phyloP scores from a whole-genome alignment of 2,329 filamentous ascomycete species.

The Talaromyces piceae region DNA sequence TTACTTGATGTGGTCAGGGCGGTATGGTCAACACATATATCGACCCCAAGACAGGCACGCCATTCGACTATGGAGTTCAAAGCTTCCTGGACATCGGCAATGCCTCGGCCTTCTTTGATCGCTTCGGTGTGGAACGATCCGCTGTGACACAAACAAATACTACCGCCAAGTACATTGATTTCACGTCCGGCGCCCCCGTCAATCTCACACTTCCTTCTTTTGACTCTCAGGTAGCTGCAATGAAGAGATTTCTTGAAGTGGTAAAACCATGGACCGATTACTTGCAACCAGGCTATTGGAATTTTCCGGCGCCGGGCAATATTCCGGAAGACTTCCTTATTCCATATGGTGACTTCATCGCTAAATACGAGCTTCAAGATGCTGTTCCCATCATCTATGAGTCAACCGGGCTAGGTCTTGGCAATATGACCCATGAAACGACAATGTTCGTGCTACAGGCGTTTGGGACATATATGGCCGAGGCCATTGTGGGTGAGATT shows the following conservation, averaged over 20 bases:
- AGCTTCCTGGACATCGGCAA: conserved; percentile 27
- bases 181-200: conserved; percentile 15
- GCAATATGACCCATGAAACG: conserved; percentile 19
- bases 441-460: conserved; percentile 7
- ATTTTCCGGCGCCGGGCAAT: conserved; percentile 29
- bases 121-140: conserved; percentile 20
- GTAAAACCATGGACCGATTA: conserved; percentile 6
- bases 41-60: conserved; percentile 21
- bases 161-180: conserved; percentile 23
- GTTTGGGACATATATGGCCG: conserved; percentile 5
- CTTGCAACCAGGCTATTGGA: conserved; percentile 19
- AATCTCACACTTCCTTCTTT: conserved; percentile 10
- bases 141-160: conserved; percentile 12
- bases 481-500: conserved; percentile 2
- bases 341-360: conserved; percentile 42
- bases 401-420: conserved; percentile 36
- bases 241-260: conserved; percentile 3
- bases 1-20: conserved; percentile 13
- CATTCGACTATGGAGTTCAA: conserved; percentile 27
- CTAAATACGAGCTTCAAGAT: conserved; percentile 41
- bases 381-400: conserved; percentile 36
- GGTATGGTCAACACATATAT: conserved; percentile 27
- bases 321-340: conserved; percentile 42
- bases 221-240: neutral
- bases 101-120: conserved; percentile 21